Evolutionary conservation across 2,329 filamentous ascomycete species (phyloP).

Genomic region (Pleomassaria siparia): DNA sequence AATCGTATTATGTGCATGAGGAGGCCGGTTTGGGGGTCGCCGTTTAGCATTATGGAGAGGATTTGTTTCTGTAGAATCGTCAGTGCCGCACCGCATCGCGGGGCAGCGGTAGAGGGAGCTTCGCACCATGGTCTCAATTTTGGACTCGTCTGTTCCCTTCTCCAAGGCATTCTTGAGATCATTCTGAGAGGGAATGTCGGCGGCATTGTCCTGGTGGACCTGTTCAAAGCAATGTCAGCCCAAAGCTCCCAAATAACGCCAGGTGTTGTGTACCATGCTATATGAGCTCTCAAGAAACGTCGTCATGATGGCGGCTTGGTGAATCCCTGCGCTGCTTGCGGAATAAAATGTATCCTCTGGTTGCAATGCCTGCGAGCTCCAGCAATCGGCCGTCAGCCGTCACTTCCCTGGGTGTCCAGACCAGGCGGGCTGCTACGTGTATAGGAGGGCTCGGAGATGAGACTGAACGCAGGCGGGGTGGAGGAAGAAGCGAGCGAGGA

Average conservation of each 20-base stretch:
- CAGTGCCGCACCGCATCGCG: slow-evolving; percentile 51
- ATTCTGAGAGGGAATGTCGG: slow-evolving; percentile 85
- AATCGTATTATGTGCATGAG: slow-evolving; percentile 99
- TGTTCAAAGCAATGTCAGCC: slow-evolving; percentile 33
- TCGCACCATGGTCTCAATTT: slow-evolving; percentile 71
- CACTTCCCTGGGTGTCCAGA: slow-evolving; percentile 30
- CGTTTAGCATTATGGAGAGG: slow-evolving; percentile 96
- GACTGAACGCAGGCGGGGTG: slow-evolving; percentile 12
- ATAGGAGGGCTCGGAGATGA: slow-evolving; percentile 20
- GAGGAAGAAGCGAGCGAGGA: slow-evolving; percentile 13
- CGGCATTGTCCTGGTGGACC: slow-evolving; percentile 93
- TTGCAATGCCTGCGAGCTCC: slow-evolving; percentile 29
- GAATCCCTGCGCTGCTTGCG: slow-evolving; percentile 6
- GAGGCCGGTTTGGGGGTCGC: slow-evolving; percentile 89
- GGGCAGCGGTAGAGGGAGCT: slow-evolving; percentile 21
- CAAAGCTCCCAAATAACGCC: slow-evolving; percentile 26
- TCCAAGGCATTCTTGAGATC: slow-evolving; percentile 92
- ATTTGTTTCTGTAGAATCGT: slow-evolving; percentile 67
- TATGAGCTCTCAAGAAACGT: slow-evolving; percentile 93
- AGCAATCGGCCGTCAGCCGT: slow-evolving; percentile 34
- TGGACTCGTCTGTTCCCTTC: slow-evolving; percentile 89
- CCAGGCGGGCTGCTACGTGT: slow-evolving; percentile 42
- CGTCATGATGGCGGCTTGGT: slow-evolving; percentile 68
- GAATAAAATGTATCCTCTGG: slow-evolving; percentile 9
- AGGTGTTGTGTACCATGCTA: slow-evolving; percentile 65